Base-by-base conservation (phyloP, 192 early-diverging fungal genomes). In the Lobulomyces angularis region DNA sequence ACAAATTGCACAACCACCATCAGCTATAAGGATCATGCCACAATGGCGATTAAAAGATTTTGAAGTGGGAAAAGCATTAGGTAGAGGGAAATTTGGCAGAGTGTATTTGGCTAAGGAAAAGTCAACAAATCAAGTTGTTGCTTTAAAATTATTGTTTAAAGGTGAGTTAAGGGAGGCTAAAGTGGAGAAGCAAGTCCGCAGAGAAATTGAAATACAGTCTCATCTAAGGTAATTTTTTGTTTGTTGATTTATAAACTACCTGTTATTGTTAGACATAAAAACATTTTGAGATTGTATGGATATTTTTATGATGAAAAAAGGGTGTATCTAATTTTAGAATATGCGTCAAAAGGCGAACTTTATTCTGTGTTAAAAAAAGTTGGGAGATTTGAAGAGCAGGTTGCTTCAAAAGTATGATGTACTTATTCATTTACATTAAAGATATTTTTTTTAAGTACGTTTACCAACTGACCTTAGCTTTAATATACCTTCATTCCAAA, bases 81-180 rank as follows among this genome's bases (percentile, higher is more conserved):
- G 93, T 39, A 84, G 84, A 49, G 93, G 93, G n/a, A 90, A 94
- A 44, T 97, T 95, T 70, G 93, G 93, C 0, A 71, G 82, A 19
- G 93, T 95, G 1, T 97, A 90, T 51, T 53, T 92, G 8, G 91
- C 91, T 3, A 71, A 84, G 28, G 93, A 95, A 52, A 87, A 82
- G 43, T 67, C 65, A 28, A 81, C 71, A 25, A 82, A 84, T 26
- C 93, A 77, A 54, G 71, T 97, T 9, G 83, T 91, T 17, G 93
- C 90, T 4, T 71, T 97, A 30, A 97, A 97, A 48, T 77, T 93
- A 9, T 42, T 97, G 35, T 81, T 81, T 43, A 97, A 96, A 64
- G 35, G 51, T 0, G 87, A 95, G 46, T 62, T 97, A 0, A 41
- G 65, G n/a, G 61, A 77, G 23, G 55, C 51, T 35, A 82, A 81